phyloP scores from a whole-genome alignment of 192 early-diverging fungal species.

The Chytriomyces hyalinus region DNA sequence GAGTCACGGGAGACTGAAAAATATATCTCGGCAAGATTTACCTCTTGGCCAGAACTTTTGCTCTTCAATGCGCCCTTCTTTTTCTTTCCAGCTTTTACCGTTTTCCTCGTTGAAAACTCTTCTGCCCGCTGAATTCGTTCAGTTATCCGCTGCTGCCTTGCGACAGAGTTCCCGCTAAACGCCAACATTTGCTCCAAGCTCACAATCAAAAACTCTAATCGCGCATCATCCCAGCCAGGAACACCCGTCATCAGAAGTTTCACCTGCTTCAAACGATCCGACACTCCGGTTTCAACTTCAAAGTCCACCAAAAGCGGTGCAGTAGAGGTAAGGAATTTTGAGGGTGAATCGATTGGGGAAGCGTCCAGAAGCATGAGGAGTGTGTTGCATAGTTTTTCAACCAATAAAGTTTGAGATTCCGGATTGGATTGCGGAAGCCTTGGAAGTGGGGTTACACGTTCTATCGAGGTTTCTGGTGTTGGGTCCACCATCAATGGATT shows the following conservation, averaged over 20 bases:
- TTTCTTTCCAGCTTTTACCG: not conserved
- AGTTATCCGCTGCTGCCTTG: slow-evolving; percentile 56
- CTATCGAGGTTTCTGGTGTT: slow-evolving; percentile 11
- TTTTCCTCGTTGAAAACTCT: slow-evolving; percentile 4
- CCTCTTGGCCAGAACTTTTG: not conserved
- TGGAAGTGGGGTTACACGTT: not conserved
- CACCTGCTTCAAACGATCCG: slow-evolving; percentile 58
- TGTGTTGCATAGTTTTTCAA: slow-evolving; percentile 52
- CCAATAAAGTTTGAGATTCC: slow-evolving; percentile 6
- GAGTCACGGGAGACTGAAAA: not conserved
- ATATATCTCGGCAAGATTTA: too few species aligned
- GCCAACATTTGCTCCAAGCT: slow-evolving; percentile 73
- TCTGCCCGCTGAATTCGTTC: slow-evolving; percentile 21
- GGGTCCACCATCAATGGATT: slow-evolving; percentile 22
- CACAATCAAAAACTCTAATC: slow-evolving; percentile 67
- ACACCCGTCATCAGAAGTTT: slow-evolving; percentile 40
- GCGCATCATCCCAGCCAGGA: slow-evolving; percentile 53
- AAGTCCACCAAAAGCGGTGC: slow-evolving; percentile 87
- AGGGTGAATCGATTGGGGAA: slow-evolving; percentile 62
- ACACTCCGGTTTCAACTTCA: slow-evolving; percentile 74
- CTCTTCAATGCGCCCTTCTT: not conserved
- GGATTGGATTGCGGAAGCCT: not conserved
- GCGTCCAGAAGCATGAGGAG: slow-evolving; percentile 67
- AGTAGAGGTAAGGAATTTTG: slow-evolving; percentile 60
- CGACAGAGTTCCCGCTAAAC: slow-evolving; percentile 56